Evolutionary conservation across 805 yeast genomes (phyloP).

Genomic region (Gaillardinia entomophila): DNA sequence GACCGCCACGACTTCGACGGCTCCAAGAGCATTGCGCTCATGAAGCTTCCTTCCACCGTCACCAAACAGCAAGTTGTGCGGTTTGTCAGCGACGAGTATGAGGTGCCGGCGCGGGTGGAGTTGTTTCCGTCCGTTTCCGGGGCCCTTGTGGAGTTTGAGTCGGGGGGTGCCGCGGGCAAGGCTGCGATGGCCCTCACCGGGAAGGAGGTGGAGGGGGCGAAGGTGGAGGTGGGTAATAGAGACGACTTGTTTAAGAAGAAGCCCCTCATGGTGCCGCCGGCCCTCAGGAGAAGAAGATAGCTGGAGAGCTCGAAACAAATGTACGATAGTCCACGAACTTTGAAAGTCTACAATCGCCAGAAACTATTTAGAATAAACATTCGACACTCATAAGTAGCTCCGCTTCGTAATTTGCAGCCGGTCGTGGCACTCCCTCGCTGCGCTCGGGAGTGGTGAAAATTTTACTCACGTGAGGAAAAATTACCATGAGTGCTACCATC

Average conservation of each 20-base stretch:
- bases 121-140: neutral
- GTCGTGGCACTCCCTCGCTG: neutral
- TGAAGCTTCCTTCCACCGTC: neutral
- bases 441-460: neutral
- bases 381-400: too few relatives aligned
- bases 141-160: neutral
- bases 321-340: too few relatives aligned
- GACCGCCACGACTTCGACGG: neutral
- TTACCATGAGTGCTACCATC: slow-evolving; percentile 33
- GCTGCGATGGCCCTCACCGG: neutral
- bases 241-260: too few relatives aligned
- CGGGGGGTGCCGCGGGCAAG: neutral
- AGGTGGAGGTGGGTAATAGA: neutral
- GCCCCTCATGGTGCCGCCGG: too few relatives aligned
- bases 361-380: too few relatives aligned
- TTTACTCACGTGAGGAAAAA: neutral
- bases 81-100: neutral
- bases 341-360: too few relatives aligned
- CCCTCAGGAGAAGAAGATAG: too few relatives aligned
- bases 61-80: neutral
- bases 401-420: too few relatives aligned
- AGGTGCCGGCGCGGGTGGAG: neutral
- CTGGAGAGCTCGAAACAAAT: too few relatives aligned
- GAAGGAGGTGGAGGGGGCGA: neutral
- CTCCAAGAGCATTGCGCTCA: neutral